A percentile compares a stretch with the other conserved stretches of the same genome.
These are phyloP conservation scores for Colletotrichum tofieldiae DNA, from an alignment of 2,329 filamentous ascomycete species.

Conservation along the genomic window DNA sequence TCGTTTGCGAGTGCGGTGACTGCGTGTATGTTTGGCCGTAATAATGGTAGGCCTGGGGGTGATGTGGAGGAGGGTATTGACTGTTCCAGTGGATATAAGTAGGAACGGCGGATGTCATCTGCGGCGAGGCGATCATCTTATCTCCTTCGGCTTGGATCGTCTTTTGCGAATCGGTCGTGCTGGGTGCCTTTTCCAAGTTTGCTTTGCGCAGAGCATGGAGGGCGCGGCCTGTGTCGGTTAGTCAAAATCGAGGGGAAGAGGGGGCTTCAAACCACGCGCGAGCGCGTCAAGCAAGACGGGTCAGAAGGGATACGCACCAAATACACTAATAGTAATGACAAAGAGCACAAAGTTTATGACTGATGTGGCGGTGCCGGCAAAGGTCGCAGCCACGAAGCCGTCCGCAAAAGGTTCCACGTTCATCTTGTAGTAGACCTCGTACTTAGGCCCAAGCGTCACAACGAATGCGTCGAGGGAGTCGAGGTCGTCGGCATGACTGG, in stretches of 20 bases:
- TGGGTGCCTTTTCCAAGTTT: slow-evolving; percentile 39
- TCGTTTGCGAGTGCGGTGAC: slow-evolving; percentile 40
- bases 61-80: slow-evolving; percentile 38
- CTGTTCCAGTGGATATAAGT: slow-evolving; percentile 40
- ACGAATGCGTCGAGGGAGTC: slow-evolving; percentile 42
- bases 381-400: slow-evolving; percentile 43
- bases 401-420: slow-evolving; percentile 37
- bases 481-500: slow-evolving; percentile 44
- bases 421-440: slow-evolving; percentile 42
- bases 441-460: slow-evolving; percentile 39
- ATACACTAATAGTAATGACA: slow-evolving; percentile 39
- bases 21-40: slow-evolving; percentile 41
- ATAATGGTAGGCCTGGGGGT: slow-evolving; percentile 38
- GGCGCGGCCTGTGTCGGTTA: slow-evolving; percentile 38
- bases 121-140: slow-evolving; percentile 43
- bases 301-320: slow-evolving; percentile 26
- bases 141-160: slow-evolving; percentile 35
- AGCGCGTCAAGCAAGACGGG: background rate
- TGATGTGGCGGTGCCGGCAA: slow-evolving; percentile 40
- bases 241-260: background rate
- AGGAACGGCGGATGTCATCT: slow-evolving; percentile 40
- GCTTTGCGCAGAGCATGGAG: slow-evolving; percentile 38
- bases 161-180: slow-evolving; percentile 37
- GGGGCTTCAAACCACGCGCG: background rate
- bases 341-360: slow-evolving; percentile 42